Base-by-base conservation (phyloP, 345 rosid genomes). In the Salix dunnii region DNA sequence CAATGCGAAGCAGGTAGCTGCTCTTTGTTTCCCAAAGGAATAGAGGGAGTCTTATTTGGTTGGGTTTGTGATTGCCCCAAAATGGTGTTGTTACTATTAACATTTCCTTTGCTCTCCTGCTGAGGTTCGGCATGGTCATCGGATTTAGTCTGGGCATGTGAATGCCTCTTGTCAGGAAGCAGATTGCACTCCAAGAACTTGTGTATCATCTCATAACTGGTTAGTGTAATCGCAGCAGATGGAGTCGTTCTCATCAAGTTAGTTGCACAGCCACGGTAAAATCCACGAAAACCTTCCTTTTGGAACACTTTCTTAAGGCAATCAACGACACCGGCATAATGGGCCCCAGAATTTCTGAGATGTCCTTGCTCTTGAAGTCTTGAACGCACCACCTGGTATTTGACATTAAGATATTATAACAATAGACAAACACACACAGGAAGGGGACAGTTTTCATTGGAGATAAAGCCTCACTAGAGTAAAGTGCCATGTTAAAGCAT, bases 291-390 rank as follows among this genome's bases (percentile, higher is more conserved):
- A 72, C 96, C 94, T 79, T 96, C 94, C 77, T 87, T 90, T 61
- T 78, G 87, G 72, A 84, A 83, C 72, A 94, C 94, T 82, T 88
- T 90, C 86, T 77, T 90, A 53, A 91, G 68, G 74, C 98, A 96
- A 81, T 93, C 99, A 68, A 86, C 28, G 2, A 91, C 90, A 8
- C 99, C 98, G 2, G 53, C 73, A 75, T 91, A 93, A 49, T 82
- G 88, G 30, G 82, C 73, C 74, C 76, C 87, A 3, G 85, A 68
- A 48, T 84, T 87, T 81, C 92, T 82, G 63, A 75, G 81, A 55
- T 84, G 92, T 23, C 99, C 97, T 84, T 96, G 99, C 85, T 96
- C 99, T 87, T 96, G 99, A 76, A 96, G 95, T 82, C 94, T 90
- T 21, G 99, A 90, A 6, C 99, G 91, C 23, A 96, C 79, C 13